Evolutionary conservation across 2,329 filamentous ascomycete species (phyloP).

Genomic region (Monilinia fructicola): DNA sequence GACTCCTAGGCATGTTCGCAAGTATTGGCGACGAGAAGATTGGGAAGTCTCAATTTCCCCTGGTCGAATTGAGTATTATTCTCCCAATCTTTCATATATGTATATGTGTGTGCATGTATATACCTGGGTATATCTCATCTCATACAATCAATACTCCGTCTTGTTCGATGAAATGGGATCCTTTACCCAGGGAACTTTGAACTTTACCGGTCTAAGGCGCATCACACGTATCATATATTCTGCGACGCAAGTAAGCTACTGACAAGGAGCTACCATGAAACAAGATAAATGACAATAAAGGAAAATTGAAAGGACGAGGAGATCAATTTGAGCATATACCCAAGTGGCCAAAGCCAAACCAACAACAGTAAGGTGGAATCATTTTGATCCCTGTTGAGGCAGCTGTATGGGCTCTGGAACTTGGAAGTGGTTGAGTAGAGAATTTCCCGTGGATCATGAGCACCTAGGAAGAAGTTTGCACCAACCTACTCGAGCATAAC

Average conservation of each 20-base stretch:
- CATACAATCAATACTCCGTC: conserved; percentile 2
- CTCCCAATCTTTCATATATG: conserved; percentile 4
- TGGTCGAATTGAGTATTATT: conserved; percentile 1
- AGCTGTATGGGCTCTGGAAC: background rate
- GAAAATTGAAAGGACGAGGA: conserved; percentile 27
- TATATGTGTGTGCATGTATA: background rate
- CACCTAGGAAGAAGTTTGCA: background rate
- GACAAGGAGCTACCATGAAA: conserved; percentile 37
- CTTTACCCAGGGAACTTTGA: conserved; percentile 26
- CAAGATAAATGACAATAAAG: conserved; percentile 30
- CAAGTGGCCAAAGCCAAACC: conserved; percentile 3
- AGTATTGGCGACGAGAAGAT: conserved; percentile 14
- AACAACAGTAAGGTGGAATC: conserved; percentile 14
- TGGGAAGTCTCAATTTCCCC: conserved; percentile 6
- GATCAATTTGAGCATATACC: conserved; percentile 9
- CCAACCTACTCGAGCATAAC: background rate
- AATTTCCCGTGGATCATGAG: background rate
- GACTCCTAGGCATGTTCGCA: conserved; percentile 27
- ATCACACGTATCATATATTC: conserved; percentile 40
- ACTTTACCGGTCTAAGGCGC: conserved; percentile 31
- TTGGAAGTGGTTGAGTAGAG: background rate
- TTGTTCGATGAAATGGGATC: conserved; percentile 10
- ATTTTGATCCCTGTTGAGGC: conserved; percentile 15
- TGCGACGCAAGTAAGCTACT: conserved; percentile 34
- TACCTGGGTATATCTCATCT: background rate